Percentiles rank a stretch among this genome's conserved stretches.
These are phyloP conservation scores for Malus hybrid DNA, from an alignment of 331 rosid species.

Conservation along the genomic window DNA sequence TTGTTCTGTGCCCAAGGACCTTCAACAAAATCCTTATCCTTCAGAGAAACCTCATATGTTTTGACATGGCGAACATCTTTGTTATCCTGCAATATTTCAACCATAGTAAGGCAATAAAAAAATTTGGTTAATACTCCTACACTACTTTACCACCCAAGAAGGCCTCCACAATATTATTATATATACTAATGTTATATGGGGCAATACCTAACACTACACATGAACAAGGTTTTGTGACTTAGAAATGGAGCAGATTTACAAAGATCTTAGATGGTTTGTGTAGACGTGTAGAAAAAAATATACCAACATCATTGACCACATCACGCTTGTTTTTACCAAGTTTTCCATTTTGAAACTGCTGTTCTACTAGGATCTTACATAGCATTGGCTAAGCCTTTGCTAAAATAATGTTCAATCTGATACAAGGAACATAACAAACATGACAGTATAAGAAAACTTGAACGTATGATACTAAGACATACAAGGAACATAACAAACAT, in stretches of 20 bases:
- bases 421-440: background rate
- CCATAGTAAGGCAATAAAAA: background rate
- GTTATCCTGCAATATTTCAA: conserved; percentile 61
- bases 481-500: background rate
- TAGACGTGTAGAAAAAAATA: no score
- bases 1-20: conserved; percentile 97
- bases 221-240: background rate
- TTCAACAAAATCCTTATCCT: conserved; percentile 96
- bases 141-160: background rate
- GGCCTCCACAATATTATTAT: background rate
- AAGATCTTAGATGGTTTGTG: background rate
- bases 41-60: conserved; percentile 93
- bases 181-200: background rate
- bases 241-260: background rate
- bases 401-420: background rate
- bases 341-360: background rate
- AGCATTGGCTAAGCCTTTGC: background rate
- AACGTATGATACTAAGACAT: background rate
- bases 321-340: background rate
- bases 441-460: background rate
- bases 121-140: background rate
- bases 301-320: no score
- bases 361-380: no score
- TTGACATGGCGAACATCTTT: conserved; percentile 96
- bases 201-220: background rate